phyloP scores from a whole-genome alignment of 1,284 basidiomycete genomes.

The Schizophyllum commune region DNA sequence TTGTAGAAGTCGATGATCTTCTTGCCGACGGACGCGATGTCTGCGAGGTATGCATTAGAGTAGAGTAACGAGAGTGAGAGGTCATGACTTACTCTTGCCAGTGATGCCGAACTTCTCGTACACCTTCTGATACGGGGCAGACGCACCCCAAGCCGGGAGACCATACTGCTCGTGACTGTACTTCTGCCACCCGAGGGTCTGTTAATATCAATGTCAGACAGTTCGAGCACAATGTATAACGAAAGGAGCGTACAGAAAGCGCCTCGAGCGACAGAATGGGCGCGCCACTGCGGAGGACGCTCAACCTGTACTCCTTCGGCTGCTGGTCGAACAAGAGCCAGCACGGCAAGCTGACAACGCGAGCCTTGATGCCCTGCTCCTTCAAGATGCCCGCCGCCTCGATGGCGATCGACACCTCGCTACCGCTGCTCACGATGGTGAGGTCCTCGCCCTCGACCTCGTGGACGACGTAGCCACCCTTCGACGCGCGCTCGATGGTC shows the following conservation, averaged over 20 bases:
- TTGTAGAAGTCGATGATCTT: slow-evolving; percentile 86
- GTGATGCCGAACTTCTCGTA: slow-evolving; percentile 89
- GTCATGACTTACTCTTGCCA: slow-evolving; percentile 49
- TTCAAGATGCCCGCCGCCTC: slow-evolving; percentile 79
- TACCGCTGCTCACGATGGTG: slow-evolving; percentile 85
- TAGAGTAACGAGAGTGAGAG: not conserved
- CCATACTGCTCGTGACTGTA: slow-evolving; percentile 89
- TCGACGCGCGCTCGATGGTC: slow-evolving; percentile 75
- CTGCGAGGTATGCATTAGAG: slow-evolving; percentile 25
- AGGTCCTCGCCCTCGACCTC: slow-evolving; percentile 74
- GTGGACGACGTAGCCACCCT: slow-evolving; percentile 87
- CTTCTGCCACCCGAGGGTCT: slow-evolving; percentile 79
- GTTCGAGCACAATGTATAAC: not conserved
- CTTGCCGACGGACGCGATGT: slow-evolving; percentile 76
- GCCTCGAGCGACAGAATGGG: slow-evolving; percentile 91
- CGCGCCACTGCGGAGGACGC: slow-evolving; percentile 81
- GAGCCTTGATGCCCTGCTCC: slow-evolving; percentile 69
- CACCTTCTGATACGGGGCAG: slow-evolving; percentile 83
- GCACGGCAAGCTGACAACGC: slow-evolving; percentile 85
- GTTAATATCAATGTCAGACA: slow-evolving; percentile 6
- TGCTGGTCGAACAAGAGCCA: slow-evolving; percentile 88
- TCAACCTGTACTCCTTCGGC: slow-evolving; percentile 71
- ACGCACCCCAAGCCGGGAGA: slow-evolving; percentile 77
- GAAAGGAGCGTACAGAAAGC: slow-evolving; percentile 40
- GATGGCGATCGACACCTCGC: slow-evolving; percentile 80